These are phyloP conservation scores for Apiospora saccharicola DNA, from an alignment of 2,329 filamentous ascomycete species.

Conservation along the genomic window DNA sequence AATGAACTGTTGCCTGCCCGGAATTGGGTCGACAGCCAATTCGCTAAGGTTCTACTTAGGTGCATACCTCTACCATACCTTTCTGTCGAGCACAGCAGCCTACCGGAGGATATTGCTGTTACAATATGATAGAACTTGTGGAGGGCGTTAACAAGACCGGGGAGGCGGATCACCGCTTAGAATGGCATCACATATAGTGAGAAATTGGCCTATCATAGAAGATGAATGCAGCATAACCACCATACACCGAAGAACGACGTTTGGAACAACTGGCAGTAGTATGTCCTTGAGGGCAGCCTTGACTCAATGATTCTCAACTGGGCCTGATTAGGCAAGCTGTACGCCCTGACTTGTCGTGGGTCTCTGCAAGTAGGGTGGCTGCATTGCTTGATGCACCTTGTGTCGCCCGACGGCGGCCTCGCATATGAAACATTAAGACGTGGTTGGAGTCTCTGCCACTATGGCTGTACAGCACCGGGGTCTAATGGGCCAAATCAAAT, in stretches of 20 bases:
- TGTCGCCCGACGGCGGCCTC: conserved; percentile 1
- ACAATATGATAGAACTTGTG: background rate
- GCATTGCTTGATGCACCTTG: conserved; percentile 18
- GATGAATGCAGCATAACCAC: background rate
- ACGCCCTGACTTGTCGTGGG: conserved; percentile 1
- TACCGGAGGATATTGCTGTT: background rate
- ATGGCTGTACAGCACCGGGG: background rate
- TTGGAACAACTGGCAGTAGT: background rate
- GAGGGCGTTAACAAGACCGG: background rate
- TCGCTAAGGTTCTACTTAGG: background rate
- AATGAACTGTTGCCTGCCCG: conserved; percentile 1
- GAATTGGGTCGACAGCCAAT: background rate
- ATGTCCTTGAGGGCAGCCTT: background rate
- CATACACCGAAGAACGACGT: background rate
- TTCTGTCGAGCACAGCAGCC: background rate
- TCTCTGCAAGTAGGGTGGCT: conserved; percentile 21
- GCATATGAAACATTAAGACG: conserved; percentile 14
- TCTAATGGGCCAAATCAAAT: background rate
- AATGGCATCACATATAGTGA: background rate
- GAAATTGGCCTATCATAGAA: conserved; percentile 4
- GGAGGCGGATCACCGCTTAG: background rate
- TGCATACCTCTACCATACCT: background rate
- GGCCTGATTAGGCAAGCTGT: background rate
- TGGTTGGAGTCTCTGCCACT: conserved; percentile 9
- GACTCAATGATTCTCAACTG: background rate